Evolutionary conservation across 306 rosid genomes (phyloP).

Genomic region (Vigna trinervia): DNA sequence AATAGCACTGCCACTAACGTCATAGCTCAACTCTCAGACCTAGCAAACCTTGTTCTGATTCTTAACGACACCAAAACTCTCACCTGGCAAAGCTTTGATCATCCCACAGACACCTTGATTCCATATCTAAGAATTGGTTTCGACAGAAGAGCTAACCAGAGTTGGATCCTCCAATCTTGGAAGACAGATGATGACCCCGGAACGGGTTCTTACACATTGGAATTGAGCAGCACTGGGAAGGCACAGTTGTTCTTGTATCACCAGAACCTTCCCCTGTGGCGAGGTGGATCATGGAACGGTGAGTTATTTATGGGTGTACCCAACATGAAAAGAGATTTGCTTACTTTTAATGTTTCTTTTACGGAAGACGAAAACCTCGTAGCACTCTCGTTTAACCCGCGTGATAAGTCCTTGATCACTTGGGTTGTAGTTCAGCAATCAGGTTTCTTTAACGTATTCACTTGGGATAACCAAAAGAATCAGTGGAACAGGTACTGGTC

Average conservation of each 20-base stretch:
- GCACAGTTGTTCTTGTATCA: conserved; percentile 51
- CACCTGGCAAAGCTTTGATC: conserved; percentile 50
- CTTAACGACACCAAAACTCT: background rate
- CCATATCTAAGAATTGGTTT: conserved; percentile 39
- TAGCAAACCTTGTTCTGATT: conserved; percentile 45
- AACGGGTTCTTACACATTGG: conserved; percentile 36
- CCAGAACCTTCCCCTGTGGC: conserved; percentile 36
- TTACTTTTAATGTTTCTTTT: conserved; percentile 27
- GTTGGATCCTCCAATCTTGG: conserved; percentile 48
- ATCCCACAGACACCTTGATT: conserved; percentile 43
- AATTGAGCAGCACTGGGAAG: conserved; percentile 47
- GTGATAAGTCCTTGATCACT: conserved; percentile 29
- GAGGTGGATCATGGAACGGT: conserved; percentile 41
- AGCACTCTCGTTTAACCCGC: conserved; percentile 8
- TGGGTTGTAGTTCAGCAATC: conserved; percentile 38
- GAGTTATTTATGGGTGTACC: conserved; percentile 39
- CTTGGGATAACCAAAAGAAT: conserved; percentile 53
- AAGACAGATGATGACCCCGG: conserved; percentile 58
- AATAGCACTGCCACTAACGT: background rate
- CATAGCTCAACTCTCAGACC: conserved; percentile 41
- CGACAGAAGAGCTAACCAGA: conserved; percentile 25
- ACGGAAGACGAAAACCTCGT: conserved; percentile 32
- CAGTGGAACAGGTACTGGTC: conserved; percentile 58
- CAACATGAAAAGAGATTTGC: background rate
- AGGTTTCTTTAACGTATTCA: conserved; percentile 39